Percentiles rank a stretch among this genome's conserved stretches.
phyloP scores from a whole-genome alignment of 164 flowering plant species.

The Vitis rupestris region DNA sequence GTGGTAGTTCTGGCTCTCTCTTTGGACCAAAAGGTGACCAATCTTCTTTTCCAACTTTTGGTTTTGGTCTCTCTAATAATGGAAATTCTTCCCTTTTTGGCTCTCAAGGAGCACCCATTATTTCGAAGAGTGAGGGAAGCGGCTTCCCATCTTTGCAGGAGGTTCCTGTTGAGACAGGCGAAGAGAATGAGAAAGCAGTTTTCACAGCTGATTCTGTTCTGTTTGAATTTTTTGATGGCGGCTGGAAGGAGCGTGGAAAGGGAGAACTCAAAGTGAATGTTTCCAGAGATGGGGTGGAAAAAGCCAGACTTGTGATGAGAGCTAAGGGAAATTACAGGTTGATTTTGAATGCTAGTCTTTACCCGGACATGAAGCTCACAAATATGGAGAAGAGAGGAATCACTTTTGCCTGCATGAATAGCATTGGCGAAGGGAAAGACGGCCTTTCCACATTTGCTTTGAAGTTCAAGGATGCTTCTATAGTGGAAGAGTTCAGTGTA shows the following conservation, averaged over 20 bases:
- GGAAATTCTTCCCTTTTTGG: conserved; percentile 69
- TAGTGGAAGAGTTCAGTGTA: conserved; percentile 63
- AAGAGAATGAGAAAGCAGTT: conserved; percentile 79
- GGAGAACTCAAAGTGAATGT: conserved; percentile 90
- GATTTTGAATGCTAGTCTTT: conserved; percentile 81
- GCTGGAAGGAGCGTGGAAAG: conserved; percentile 97
- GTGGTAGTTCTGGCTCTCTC: conserved; percentile 37
- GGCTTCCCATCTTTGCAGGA: conserved; percentile 56
- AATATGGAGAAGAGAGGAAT: conserved; percentile 88
- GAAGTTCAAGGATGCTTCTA: conserved; percentile 70
- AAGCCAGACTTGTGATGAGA: conserved; percentile 81
- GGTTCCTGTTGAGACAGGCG: conserved; percentile 88
- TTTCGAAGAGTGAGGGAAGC: conserved; percentile 46
- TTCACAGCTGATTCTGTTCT: conserved; percentile 78
- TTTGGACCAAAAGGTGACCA: conserved; percentile 47
- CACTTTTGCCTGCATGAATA: conserved; percentile 84
- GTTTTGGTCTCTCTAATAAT: conserved; percentile 54
- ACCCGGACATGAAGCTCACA: conserved; percentile 88
- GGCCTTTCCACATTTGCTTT: conserved; percentile 75
- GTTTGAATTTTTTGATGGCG: conserved; percentile 74
- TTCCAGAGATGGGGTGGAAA: conserved; percentile 46
- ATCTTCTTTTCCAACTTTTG: conserved; percentile 32
- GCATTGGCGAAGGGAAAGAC: conserved; percentile 56
- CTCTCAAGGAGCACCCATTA: conserved; percentile 35
- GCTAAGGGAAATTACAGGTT: conserved; percentile 75